Conservation (phyloP, 1,284 basidiomycete genomes). For the Cutaneotrichosporon sp. region DNA sequence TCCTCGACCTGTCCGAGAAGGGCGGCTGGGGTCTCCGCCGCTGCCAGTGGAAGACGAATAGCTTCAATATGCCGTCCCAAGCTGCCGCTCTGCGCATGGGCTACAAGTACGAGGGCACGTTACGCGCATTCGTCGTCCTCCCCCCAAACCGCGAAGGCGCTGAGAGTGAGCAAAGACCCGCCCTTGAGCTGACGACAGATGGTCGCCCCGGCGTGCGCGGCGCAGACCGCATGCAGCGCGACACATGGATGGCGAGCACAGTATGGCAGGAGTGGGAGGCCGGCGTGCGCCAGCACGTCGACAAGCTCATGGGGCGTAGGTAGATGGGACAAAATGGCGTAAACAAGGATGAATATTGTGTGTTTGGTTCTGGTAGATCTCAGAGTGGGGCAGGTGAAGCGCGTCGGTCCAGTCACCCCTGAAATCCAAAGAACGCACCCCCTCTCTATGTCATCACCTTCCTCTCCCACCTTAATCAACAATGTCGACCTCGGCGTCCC, state of each 20-base stretch:
- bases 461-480: conserved; percentile 1
- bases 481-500: conserved; percentile 4
- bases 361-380: conserved; percentile 5
- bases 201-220: conserved; percentile 33
- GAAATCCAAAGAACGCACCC: not conserved
- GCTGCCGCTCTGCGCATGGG: conserved; percentile 40
- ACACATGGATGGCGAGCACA: conserved; percentile 41
- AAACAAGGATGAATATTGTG: conserved; percentile 1
- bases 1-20: conserved; percentile 36
- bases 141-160: conserved; percentile 35
- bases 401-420: conserved; percentile 6
- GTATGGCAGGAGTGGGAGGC: conserved; percentile 47
- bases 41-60: conserved; percentile 46
- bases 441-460: not conserved
- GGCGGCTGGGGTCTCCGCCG: conserved; percentile 44
- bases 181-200: conserved; percentile 23
- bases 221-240: conserved; percentile 30
- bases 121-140: conserved; percentile 35
- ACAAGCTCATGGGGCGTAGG: conserved; percentile 31
- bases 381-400: not conserved
- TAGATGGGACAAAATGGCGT: conserved; percentile 7
- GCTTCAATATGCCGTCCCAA: conserved; percentile 35
- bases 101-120: conserved; percentile 37
- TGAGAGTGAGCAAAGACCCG: conserved; percentile 32
- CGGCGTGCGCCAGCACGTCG: conserved; percentile 36